A percentile compares a stretch with the other conserved stretches of the same genome.
Conservation (phyloP, 129 eudicot species). For the Escallonia herrerae region DNA sequence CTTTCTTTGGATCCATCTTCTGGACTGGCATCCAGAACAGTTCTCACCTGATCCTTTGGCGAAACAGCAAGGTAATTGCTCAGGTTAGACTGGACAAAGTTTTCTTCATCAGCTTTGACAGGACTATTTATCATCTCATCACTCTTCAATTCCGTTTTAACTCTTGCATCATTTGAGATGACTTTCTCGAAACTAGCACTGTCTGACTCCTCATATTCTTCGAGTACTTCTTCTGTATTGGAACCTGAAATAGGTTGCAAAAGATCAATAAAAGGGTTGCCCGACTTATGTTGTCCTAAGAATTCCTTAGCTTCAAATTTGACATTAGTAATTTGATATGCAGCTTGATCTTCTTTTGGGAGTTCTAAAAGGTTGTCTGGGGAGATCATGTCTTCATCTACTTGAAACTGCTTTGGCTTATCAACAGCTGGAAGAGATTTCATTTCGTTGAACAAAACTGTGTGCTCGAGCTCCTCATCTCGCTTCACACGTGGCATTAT, state of each 20-base stretch:
- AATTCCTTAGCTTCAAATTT: neutral
- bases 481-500: conserved; percentile 30
- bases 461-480: conserved; percentile 11
- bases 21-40: neutral
- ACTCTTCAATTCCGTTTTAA: neutral
- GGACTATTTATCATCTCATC: neutral
- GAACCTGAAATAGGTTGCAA: neutral
- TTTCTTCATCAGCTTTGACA: neutral
- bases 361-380: neutral
- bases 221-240: conserved; percentile 1
- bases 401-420: neutral
- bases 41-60: neutral
- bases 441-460: neutral
- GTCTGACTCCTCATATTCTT: neutral
- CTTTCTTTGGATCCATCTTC: neutral
- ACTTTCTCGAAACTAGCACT: neutral
- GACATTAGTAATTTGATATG: neutral
- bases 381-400: neutral
- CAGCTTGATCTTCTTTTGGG: conserved; percentile 1
- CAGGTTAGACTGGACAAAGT: conserved; percentile 4
- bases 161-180: neutral
- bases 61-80: neutral
- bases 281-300: neutral
- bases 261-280: neutral
- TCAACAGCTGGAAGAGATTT: conserved; percentile 4